A percentile compares a stretch with the other conserved stretches of the same genome.
These are phyloP conservation scores for Sporobolomyces roseus DNA, from an alignment of 768 basidiomycete genomes.

Conservation along the genomic window DNA sequence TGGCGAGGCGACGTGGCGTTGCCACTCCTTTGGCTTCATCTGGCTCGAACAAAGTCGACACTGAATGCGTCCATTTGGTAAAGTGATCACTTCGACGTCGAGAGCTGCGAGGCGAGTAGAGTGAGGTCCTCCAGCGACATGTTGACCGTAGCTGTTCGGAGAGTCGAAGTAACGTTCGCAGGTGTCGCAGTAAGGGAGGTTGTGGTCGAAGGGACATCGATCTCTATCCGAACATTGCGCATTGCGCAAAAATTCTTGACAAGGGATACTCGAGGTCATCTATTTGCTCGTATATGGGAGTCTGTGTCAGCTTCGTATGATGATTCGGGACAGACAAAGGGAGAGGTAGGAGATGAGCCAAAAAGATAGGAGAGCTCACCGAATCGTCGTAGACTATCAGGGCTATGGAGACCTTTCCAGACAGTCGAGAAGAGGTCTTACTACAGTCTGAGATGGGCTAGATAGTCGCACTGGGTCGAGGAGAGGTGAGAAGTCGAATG, in stretches of 20 bases:
- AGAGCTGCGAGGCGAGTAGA: neutral
- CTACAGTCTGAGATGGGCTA: too few species aligned
- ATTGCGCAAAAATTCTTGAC: neutral
- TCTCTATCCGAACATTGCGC: neutral
- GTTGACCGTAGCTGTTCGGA: neutral
- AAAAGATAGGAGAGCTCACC: too few species aligned
- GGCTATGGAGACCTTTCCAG: too few species aligned
- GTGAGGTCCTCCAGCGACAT: neutral
- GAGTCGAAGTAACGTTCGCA: neutral
- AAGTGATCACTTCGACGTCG: neutral
- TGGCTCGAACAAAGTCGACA: neutral
- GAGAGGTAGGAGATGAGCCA: too few species aligned
- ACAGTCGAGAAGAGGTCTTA: too few species aligned
- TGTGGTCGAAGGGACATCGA: neutral
- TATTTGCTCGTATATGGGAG: too few species aligned
- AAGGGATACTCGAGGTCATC: neutral
- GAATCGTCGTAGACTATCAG: too few species aligned
- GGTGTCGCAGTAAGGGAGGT: neutral
- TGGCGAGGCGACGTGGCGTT: neutral
- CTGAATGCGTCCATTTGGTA: neutral
- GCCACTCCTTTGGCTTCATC: neutral
- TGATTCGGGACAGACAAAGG: too few species aligned
- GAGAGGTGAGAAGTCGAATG: too few species aligned
- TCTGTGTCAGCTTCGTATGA: too few species aligned
- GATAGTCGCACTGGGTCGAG: too few species aligned